Base-by-base conservation (phyloP, 768 basidiomycete species). In the Xerocomus spinulosus region DNA sequence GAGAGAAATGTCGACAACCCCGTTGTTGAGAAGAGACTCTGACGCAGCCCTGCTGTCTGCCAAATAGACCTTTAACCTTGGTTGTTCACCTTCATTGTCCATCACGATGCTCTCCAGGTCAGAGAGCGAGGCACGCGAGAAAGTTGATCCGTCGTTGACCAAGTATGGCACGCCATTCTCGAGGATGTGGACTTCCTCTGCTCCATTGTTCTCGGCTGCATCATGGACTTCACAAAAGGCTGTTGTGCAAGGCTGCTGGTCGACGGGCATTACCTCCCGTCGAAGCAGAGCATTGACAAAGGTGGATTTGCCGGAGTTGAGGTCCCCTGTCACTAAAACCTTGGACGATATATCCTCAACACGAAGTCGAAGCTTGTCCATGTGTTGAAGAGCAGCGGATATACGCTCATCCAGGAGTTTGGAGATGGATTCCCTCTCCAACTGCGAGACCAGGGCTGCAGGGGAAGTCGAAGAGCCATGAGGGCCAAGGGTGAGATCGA, bases 291-390 rank as follows among this genome's bases (percentile, higher is more conserved):
- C 91, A 62, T 99, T 99, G 64, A 99, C 92, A 63, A 99, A 90
- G 0, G 96, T 98, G 17, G 93, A 96, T 70, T 99, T 99, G 59
- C 96, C 96, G 29, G 96, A 88, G 66, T 99, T 99, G 50, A 99
- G 77, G 65, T 99, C 96, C 51, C 96, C 96, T 20, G 96, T 98
- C 49, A 99, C 92, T 54, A 99, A 82, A 42, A 99, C 92, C 66
- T 96, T 92, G 60, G 92, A 95, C 1, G 91, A 87, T 6, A 84
- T 92, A 66, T 97, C 94, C 64, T 87, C 76, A 13, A 98, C 83
- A 33, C 96, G 90, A 42, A 80, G 76, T 28, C 85, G 85, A 52
- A 99, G 84, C 56, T 86, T 87, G 50, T 86, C 79, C 50, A 98
- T 80, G 63, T 97, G 93, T 20, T 76, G 75, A 46, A 89, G 68